Evolutionary conservation across 441 rosid genomes (phyloP), one percentile per base, ranked within the genome.

Genomic region (Omphalea diandra): DNA sequence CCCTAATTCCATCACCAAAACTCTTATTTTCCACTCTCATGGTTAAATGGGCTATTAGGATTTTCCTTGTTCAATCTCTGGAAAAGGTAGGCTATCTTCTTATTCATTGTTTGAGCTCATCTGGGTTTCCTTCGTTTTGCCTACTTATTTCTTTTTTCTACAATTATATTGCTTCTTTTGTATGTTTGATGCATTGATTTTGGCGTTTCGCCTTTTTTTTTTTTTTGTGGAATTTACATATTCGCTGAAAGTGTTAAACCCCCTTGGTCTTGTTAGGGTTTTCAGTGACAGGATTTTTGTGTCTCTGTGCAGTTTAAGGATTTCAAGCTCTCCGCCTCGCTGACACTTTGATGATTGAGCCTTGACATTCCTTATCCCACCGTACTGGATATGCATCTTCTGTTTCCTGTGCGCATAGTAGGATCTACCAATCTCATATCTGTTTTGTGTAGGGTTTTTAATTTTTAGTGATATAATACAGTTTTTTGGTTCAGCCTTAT

Each of bases 261-360:
- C 43, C 49, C 20, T 18, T 65, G 52, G 55, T 6, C 56, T 70
- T 69, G 67, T 44, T 73, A 64, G 78, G 59, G 69, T 64, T 77
- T 75, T 59, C 41, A 69, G 73, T 56, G 73, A 71, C 77, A 78
- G 75, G 71, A 70, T 73, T 73, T 80, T 76, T 69, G 76, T 24
- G 79, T 77, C 73, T 76, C 65, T 77, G 75, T 68, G 72, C 79
- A 68, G 67, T 68, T 79, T 53, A 69, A 71, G 41, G 79, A 79
- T 79, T 73, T 80, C 81, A 69, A 73, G 78, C 74, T 74, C 80
- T 65, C 53, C 61, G 29, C 80, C 63, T 49, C 61, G 29, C 35
- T 53, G 40, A 29, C 61, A 73, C 74, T 73, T 77, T 59, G 82
- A 69, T 64, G 77, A 77, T 77, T 75, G 80, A 77, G 78, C 80